Base-by-base conservation (phyloP, 2,329 filamentous ascomycete genomes). In the Fusarium beomiforme region DNA sequence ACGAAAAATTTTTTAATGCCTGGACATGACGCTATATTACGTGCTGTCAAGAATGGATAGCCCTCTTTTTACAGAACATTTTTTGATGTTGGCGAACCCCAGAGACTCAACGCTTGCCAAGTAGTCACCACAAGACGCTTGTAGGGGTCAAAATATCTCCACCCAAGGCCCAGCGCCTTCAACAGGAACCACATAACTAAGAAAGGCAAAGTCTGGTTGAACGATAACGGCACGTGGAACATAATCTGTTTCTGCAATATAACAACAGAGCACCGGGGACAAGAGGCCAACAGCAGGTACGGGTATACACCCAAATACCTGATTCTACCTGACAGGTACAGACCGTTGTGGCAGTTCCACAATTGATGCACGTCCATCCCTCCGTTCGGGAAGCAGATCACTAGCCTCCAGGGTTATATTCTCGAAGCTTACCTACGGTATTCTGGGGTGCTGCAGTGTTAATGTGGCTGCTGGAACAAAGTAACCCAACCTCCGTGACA, bases 381-480 rank as follows among this genome's bases (percentile, higher is more conserved):
- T 12, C 31, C 21, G 21, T 21, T 12, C 31, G 31, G 21, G 21
- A 51, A 13, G 21, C 31, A 26, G 47, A 51, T 37, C 17, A 36
- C 17, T 49, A 50, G 31, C 17, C 17, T n/a, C 37, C 8, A 8
- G 12, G 37, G 3, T 21, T 8, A 19, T 14, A 14, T 41, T 50
- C 21, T 50, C 36, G 31, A 51, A 51, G 47, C 47, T 7, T 16
- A 13, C 6, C n/a, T n/a, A n/a, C n/a, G n/a, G n/a, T n/a, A n/a
- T n/a, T 6, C 37, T 41, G 12, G n/a, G 12, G 6, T n/a, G 1
- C 31, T 2, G 17, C 2, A n/a, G 6, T 21, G 37, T 1, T 8
- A 14, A n/a, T 51, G 21, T 26, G 21, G 21, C 21, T 51, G 6
- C 31, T 21, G n/a, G 6, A 12, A 10, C 11, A 4, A 47, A 31